Base-by-base conservation (phyloP, 129 eudicot genomes). In the Chrysanthemum lavandulifolium region DNA sequence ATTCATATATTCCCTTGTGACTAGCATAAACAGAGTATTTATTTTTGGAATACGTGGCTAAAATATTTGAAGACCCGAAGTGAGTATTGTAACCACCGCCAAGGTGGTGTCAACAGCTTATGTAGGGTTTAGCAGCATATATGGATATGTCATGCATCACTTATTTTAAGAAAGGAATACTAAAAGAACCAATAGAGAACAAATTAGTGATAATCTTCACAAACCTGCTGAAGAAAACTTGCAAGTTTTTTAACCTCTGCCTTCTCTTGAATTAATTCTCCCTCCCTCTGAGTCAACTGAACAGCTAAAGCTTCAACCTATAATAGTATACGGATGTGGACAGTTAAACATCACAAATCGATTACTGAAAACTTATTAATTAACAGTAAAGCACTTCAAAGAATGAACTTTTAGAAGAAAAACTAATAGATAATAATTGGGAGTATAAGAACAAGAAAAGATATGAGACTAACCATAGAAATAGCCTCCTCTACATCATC, bases 401-500 rank as follows among this genome's bases (percentile, higher is more conserved):
- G 47, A 36, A 5, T 36, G 9, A 36, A 6, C 45, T 36, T 36
- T 5, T 36, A 7, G 9, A 7, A 36, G 45, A 36, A 6, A 36
- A 36, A 36, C 45, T 36, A 36, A 36, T 1, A 36, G 45, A 36
- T 40, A 40, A 7, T 7, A 40, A 6, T 40, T 40, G 0, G 47
- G 47, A 7, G 47, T 40, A 40, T 56, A 73, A 13, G 70, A 69
- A 12, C 13, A 31, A 61, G 10, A 79, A 65, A 23, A 77, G 12
- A 51, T 54, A 66, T 57, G 72, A 53, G 40, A 74, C 91, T 73
- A 69, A 95, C 99, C 97, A 95, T 95, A 59, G 94, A 78, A 84
- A 95, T 88, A 76, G 99, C 99, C 83, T 86, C 94, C 70, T 95
- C 97, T 6, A 95, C 97, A 67, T 95, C 99, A 74, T 88, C 99